Conservation (phyloP, 495 filamentous ascomycete species). For the Penicillium lividum region DNA sequence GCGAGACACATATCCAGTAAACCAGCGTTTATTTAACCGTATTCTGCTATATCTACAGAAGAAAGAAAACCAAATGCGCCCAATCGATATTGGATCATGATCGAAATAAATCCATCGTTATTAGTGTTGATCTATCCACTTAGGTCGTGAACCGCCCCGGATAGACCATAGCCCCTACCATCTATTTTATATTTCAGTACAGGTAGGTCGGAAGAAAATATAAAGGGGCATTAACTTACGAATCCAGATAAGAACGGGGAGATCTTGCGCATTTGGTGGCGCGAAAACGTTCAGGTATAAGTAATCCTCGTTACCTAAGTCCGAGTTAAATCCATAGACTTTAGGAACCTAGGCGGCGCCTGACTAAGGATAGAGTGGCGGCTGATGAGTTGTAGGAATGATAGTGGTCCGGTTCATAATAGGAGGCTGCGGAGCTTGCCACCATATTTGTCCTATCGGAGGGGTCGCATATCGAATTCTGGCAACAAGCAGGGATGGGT, state of each 20-base stretch:
- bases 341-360: slow-evolving; percentile 14
- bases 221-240: slow-evolving; percentile 10
- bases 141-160: slow-evolving; percentile 12
- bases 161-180: slow-evolving; percentile 16
- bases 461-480: slow-evolving; percentile 42
- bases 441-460: slow-evolving; percentile 36
- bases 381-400: slow-evolving; percentile 11
- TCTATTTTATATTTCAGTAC: not conserved
- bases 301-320: slow-evolving; percentile 58
- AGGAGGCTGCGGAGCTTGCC: slow-evolving; percentile 34
- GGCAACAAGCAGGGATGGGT: not conserved
- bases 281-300: slow-evolving; percentile 68
- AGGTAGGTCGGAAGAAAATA: not conserved
- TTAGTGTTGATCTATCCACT: slow-evolving; percentile 15
- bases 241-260: slow-evolving; percentile 14
- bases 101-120: slow-evolving; percentile 10
- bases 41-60: slow-evolving; percentile 8
- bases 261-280: slow-evolving; percentile 47
- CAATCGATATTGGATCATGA: slow-evolving; percentile 17
- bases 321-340: slow-evolving; percentile 16
- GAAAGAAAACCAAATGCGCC: slow-evolving; percentile 21
- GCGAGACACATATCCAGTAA: slow-evolving; percentile 60
- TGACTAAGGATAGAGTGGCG: slow-evolving; percentile 21
- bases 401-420: slow-evolving; percentile 15
- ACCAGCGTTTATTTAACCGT: slow-evolving; percentile 39